These are phyloP conservation scores for Ophiostoma tasmaniense DNA, from an alignment of 2,329 filamentous ascomycete genomes.

Conservation along the genomic window DNA sequence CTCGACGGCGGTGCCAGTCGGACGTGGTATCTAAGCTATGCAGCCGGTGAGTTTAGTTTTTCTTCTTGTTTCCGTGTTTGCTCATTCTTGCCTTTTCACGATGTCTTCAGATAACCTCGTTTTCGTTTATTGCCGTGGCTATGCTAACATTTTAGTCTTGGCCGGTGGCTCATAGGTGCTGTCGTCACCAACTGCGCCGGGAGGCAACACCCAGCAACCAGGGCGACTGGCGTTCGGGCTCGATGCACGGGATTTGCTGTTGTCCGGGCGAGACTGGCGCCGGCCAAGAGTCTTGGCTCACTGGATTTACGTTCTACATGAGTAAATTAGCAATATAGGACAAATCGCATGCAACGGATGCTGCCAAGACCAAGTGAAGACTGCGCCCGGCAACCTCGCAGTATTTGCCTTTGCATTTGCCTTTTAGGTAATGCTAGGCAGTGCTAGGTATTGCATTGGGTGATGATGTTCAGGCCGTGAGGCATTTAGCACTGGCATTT, in stretches of 20 bases:
- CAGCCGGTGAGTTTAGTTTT: conserved; percentile 52
- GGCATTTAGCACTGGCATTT: not conserved
- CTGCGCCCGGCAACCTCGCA: not conserved
- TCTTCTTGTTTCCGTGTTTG: no score
- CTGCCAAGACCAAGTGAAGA: not conserved
- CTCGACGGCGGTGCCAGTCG: conserved; percentile 74
- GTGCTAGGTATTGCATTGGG: not conserved
- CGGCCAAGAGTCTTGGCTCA: not conserved
- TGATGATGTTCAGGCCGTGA: not conserved
- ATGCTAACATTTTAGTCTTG: not conserved
- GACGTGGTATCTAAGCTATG: conserved; percentile 78
- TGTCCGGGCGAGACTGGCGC: not conserved
- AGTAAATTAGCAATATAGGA: not conserved
- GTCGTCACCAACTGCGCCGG: not conserved
- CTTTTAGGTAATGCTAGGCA: no score
- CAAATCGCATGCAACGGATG: not conserved
- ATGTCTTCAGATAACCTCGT: not conserved
- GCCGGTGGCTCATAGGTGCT: not conserved
- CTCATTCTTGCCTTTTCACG: not conserved
- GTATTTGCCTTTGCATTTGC: not conserved
- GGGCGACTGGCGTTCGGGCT: not conserved
- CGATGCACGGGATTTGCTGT: not conserved
- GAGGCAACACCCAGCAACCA: not conserved
- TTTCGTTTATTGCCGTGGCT: not conserved
- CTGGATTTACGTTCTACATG: not conserved